Evolutionary conservation across 2,329 filamentous ascomycete genomes (phyloP), one percentile per base, ranked within the genome.

Genomic region (Xylariaceae sp.): DNA sequence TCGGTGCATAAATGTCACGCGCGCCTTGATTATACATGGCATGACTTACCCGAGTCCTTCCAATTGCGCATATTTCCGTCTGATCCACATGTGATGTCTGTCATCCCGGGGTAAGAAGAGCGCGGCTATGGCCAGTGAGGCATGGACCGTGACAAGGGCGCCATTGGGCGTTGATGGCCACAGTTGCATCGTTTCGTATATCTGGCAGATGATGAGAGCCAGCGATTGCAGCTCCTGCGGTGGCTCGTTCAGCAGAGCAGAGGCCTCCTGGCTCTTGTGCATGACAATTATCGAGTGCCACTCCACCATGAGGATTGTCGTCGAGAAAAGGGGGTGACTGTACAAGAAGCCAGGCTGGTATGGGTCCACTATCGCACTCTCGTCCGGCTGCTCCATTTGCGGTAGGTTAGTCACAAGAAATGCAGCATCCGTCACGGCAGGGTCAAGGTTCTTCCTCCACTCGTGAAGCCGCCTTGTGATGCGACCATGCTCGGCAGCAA

Each of bases 201-300:
- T 70, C 49, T 85, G 80, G 52, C 83, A 89, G 26, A 82, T 79
- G 33, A 74, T 70, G 44, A 82, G 74, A 1, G 86, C 82, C 37
- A 83, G 68, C 2, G 65, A 56, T 3, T 65, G 65, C 34, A 90
- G 50, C 33, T 83, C 76, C 10, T 67, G 46, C 25, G 63, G 63
- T 2, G 68, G 58, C 28, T 65, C 55, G 48, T 60, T 72, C 24
- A 69, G 67, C 32, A 75, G 58, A 2, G 72, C 66, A 31, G 73
- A 63, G 3, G 77, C 71, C 2, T 80, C 74, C 48, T 92, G 84
- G 46, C 82, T 80, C 44, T 78, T 77, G 58, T 87, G 87, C 80
- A 94, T 86, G 38, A 92, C 68, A 30, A 81, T 71, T 16, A 89
- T 76, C 6, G 81, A 81, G 54, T 85, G 78, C 66, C 86, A 85